Conservation (phyloP, 2,329 filamentous ascomycete genomes). For the Nemania abortiva region DNA sequence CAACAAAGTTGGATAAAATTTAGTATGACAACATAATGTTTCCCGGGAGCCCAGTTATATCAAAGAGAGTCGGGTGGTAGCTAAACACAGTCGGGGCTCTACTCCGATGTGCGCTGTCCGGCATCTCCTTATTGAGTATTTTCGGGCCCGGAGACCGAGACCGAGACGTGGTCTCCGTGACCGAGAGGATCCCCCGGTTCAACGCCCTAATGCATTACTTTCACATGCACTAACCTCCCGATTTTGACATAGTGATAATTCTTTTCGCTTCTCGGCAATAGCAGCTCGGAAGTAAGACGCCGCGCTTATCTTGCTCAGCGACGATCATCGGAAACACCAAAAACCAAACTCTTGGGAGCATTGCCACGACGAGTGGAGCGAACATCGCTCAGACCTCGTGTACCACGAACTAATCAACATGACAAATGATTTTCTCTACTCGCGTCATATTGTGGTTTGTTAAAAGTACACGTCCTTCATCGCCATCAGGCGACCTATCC, state of each 20-base stretch:
- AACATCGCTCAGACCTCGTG: background rate
- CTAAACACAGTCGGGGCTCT: background rate
- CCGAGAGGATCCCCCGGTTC: background rate
- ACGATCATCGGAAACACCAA: background rate
- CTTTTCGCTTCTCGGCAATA: slow-evolving; percentile 3
- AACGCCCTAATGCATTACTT: background rate
- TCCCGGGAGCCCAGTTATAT: background rate
- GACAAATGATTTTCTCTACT: background rate
- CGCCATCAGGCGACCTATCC: background rate
- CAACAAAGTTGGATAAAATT: background rate
- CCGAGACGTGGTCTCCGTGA: background rate
- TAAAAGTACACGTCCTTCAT: background rate
- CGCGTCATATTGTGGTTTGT: background rate
- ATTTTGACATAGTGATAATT: background rate
- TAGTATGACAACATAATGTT: background rate
- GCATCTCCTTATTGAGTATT: background rate
- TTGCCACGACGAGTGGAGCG: background rate
- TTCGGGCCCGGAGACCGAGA: slow-evolving; percentile 10
- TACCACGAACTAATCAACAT: background rate
- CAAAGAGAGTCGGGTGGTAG: background rate
- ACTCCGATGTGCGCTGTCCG: background rate
- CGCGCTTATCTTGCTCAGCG: background rate
- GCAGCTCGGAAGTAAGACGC: background rate
- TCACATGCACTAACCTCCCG: background rate
- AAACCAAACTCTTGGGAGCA: background rate